Conservation (phyloP, 176 grass and related monocot species). For the Oropetium thomaeum region DNA sequence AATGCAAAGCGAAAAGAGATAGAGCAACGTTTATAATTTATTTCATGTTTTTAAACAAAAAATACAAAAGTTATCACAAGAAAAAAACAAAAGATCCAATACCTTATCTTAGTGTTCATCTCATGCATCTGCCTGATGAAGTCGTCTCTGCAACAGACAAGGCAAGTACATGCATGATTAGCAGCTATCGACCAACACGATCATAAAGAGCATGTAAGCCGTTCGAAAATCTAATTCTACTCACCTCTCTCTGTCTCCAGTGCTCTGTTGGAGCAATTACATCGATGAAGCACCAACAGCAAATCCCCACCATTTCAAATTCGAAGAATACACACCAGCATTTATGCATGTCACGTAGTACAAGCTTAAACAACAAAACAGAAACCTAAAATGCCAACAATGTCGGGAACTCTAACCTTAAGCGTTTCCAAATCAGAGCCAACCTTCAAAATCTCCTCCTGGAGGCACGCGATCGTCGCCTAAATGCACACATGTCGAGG, state of each 20-base stretch:
- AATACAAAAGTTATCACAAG: neutral
- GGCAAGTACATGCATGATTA: neutral
- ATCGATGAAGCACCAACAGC: conserved; percentile 17
- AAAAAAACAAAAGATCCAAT: neutral
- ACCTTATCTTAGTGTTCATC: conserved; percentile 85
- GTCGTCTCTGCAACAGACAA: conserved; percentile 47
- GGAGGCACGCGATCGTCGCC: conserved; percentile 48
- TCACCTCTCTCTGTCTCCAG: conserved; percentile 40
- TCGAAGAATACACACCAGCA: conserved; percentile 1
- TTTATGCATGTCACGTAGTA: neutral
- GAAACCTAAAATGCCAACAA: neutral
- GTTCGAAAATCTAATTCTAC: neutral
- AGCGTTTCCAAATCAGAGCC: conserved; percentile 48
- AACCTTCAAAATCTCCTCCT: conserved; percentile 55
- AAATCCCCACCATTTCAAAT: conserved; percentile 10
- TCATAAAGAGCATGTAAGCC: neutral
- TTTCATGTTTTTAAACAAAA: neutral
- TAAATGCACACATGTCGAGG: conserved; percentile 26
- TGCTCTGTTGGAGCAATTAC: conserved; percentile 34
- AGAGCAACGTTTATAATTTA: neutral
- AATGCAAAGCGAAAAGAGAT: conserved; percentile 4
- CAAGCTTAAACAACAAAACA: neutral
- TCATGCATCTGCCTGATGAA: conserved; percentile 64
- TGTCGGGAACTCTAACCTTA: conserved; percentile 38
- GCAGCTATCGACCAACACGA: neutral